Evolutionary conservation across 2,329 filamentous ascomycete genomes (phyloP), one percentile per base, ranked within the genome.

Genomic region (Penicillium freii): DNA sequence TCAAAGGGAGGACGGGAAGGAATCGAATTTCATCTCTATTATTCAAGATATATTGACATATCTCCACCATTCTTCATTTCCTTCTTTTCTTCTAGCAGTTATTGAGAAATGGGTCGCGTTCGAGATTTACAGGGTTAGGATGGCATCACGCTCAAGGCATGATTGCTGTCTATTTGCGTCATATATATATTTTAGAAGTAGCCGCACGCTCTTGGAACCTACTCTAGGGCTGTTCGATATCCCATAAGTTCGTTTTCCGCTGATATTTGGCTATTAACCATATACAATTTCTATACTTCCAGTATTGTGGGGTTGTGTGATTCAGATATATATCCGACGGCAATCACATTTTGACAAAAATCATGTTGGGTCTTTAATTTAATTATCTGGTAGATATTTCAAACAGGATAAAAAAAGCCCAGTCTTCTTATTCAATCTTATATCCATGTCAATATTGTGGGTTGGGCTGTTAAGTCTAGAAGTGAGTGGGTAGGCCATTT

Each of bases 401-500:
- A 17, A 46, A 7, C 1, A 33, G 27, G 19, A 11, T 6, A 23
- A 33, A n/a, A 48, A 27, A 38, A 49, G 8, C 0, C 10, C n/a
- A n/a, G 4, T 7, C 3, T 17, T 25, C 7, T 4, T 33, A 17
- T 15, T n/a, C 19, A 10, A 47, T 29, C 6, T 42, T 17, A n/a
- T n/a, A 13, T 31, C 19, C 4, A 40, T 7, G 15, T 6, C 17
- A 21, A 49, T 34, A 25, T 27, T 54, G 34, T 42, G 7, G 27
- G 31, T n/a, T 48, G 36, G 52, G 23, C 42, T 42, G 7, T 27
- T 13, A 9, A 47, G 17, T n/a, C 17, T 29, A 50, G 21, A 50
- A 43, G 51, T 48, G 51, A 50, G 51, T 54, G 51, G 51, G 10
- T 42, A 42, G 52, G 21, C 17, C 29, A 42, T 34, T 21, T 38